Base-by-base conservation (phyloP, 1,139 yeast species). In the Yamadazyma jaroonii region DNA sequence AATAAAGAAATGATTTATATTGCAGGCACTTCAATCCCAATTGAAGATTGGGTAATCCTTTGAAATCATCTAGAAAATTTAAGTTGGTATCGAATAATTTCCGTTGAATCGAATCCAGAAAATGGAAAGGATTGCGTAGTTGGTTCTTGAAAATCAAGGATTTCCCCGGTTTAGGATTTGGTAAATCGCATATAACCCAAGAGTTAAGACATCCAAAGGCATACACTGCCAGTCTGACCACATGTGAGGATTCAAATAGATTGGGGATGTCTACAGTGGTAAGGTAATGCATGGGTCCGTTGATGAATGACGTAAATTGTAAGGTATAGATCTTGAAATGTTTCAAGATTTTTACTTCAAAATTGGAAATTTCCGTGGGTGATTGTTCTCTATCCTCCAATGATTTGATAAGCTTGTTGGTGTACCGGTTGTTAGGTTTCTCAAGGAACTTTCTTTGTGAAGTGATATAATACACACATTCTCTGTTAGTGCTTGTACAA, bases 401-500 rank as follows among this genome's bases (percentile, higher is more conserved):
- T 17, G 20, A 17, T 24, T 29, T 34, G n/a, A 38, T 38, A 8
- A 38, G 31, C 15, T 27, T 15, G 28, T 38, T 38, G 14, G 29
- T 31, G 10, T 11, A n/a, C 29, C 17, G 29, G 13, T 30, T 31
- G 23, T 36, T 32, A 9, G 36, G 38, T 23, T 25, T 31, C 3
- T 12, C 31, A 14, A 26, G 6, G 6, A 27, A 7, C 21, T n/a
- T 27, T 15, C n/a, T 24, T 2, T 17, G 10, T n/a, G 32, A 4
- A 7, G 12, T 25, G 12, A 20, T 8, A 1, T 22, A 9, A 23
- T 39, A 39, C 3, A 23, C 24, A 42, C 72, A 67, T 12, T 42
- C 41, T 26, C 69, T 45, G 12, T 44, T 43, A n/a, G 68, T 63
- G 36, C 62, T 62, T 4, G 32, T 34, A 40, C 73, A 66, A 44